These are phyloP conservation scores for Crithidia brevicula DNA, from an alignment of 208 protist species.

Conservation along the genomic window DNA sequence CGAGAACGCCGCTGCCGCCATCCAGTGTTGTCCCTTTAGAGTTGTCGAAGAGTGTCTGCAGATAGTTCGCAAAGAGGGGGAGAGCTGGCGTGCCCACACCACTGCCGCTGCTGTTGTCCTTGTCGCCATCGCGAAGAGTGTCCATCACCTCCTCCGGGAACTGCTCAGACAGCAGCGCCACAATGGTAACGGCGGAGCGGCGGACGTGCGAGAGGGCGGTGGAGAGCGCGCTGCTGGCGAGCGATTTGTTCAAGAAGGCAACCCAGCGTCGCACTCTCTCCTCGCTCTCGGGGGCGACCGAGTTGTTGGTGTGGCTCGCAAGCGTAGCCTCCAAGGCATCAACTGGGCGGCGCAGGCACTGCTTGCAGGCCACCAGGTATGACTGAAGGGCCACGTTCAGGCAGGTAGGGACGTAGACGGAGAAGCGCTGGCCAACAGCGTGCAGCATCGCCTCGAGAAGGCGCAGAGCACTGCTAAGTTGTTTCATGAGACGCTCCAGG, in stretches of 20 bases:
- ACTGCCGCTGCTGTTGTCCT: not conserved
- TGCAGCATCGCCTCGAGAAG: slow-evolving; percentile 71
- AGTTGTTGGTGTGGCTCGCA: not conserved
- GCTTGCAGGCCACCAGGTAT: slow-evolving; percentile 81
- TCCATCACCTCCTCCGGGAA: slow-evolving; percentile 75
- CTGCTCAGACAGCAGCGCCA: slow-evolving; percentile 77
- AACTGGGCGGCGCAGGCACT: slow-evolving; percentile 44
- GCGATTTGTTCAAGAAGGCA: slow-evolving; percentile 28
- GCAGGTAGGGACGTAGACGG: slow-evolving; percentile 66
- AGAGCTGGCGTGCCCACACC: not conserved
- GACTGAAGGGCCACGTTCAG: slow-evolving; percentile 63
- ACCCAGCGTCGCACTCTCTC: slow-evolving; percentile 29
- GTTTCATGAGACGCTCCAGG: slow-evolving; percentile 65
- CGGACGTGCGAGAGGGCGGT: slow-evolving; percentile 57
- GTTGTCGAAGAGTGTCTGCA: slow-evolving; percentile 44
- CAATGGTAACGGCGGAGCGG: slow-evolving; percentile 47
- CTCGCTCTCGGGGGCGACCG: slow-evolving; percentile 6
- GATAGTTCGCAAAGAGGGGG: slow-evolving; percentile 35
- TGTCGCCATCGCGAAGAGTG: slow-evolving; percentile 32
- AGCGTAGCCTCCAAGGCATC: slow-evolving; percentile 24
- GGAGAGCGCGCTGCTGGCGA: slow-evolving; percentile 48
- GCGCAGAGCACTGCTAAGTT: slow-evolving; percentile 60
- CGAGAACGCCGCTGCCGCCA: slow-evolving; percentile 8
- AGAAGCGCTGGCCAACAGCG: slow-evolving; percentile 69
- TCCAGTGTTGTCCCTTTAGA: slow-evolving; percentile 46